Percentiles rank a stretch among this genome's conserved stretches.
Conservation (phyloP, 331 rosid species). For the Rosa hybrid region DNA sequence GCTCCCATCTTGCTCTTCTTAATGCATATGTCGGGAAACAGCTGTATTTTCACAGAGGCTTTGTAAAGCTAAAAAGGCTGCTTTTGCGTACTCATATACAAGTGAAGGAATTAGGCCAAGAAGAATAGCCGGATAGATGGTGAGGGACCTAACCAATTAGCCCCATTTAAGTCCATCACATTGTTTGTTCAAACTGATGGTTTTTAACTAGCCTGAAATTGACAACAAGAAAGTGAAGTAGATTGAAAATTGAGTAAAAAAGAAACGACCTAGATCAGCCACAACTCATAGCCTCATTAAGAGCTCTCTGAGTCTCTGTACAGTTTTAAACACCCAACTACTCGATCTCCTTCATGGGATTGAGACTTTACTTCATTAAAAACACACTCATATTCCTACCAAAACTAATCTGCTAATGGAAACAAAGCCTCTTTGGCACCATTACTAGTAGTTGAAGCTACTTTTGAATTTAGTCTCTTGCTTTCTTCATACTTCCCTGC, state of each 20-base stretch:
- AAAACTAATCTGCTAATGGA: constrained; percentile 3
- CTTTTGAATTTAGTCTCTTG: constrained; percentile 32
- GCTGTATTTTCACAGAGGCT: no score
- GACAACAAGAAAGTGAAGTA: not conserved
- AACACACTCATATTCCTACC: constrained; percentile 5
- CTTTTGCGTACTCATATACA: no score
- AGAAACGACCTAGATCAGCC: not conserved
- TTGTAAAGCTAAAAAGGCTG: no score
- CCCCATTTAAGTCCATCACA: not conserved
- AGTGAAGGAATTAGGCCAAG: no score
- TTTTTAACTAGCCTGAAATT: not conserved
- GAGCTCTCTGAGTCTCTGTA: not conserved
- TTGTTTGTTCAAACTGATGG: not conserved
- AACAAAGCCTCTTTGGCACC: constrained; percentile 20
- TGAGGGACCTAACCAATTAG: not conserved
- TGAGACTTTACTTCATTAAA: not conserved
- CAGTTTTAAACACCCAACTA: not conserved
- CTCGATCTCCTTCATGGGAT: not conserved
- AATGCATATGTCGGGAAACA: no score
- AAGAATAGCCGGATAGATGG: no score
- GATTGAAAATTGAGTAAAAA: not conserved
- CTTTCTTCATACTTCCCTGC: constrained; percentile 77
- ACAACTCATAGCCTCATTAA: not conserved
- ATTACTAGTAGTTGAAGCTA: constrained; percentile 6
- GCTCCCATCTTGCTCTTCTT: no score